Evolutionary conservation across 1,284 basidiomycete species (phyloP), one percentile per base, ranked within the genome.

Genomic region (Golubevia sp.): DNA sequence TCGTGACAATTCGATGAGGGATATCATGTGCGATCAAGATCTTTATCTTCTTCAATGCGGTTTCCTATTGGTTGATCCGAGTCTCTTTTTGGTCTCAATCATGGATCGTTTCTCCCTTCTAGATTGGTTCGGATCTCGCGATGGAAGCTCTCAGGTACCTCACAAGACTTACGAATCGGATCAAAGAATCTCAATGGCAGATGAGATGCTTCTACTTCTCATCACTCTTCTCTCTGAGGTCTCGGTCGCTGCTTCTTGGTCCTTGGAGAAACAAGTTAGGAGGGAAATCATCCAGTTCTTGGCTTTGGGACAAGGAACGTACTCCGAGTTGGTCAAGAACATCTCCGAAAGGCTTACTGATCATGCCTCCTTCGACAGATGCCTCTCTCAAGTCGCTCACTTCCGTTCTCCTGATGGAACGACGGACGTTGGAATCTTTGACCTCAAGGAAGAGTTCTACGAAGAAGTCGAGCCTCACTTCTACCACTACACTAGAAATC

Each of bases 1-100:
- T 84, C 91, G 94, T 50, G 96, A 99, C 83, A 94, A 94, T 82
- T 92, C 92, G 88, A 89, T 98, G 59, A 91, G 96, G 26, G 97
- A 98, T 83, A 88, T 94, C 8, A 98, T 96, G 80, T 95, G 96
- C 82, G 96, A 99, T 84, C 94, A 98, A 83, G 96, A 99, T 73
- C 86, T 99, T 26, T 97, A 91, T 86, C 88, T 98, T 64, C 87
- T 99, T 3, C 96, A 98, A 85, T 88, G 90, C 0, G 90, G 90
- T 0, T 88, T 98, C 54, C 87, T 92, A 73, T 86, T 92, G 49
- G 86, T 94, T 53, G 90, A 94, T 63, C 92, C 92, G 1, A 88
- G 91, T 70, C 88, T 89, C 26, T 89, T 97, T 70, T 86, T 98
- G 63, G 89, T 92, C 67, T 90, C 91, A 67, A 89, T 97, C 75